Evolutionary conservation across 768 basidiomycete species (phyloP), one percentile per base, ranked within the genome.

Genomic region (Lactarius psammicola): DNA sequence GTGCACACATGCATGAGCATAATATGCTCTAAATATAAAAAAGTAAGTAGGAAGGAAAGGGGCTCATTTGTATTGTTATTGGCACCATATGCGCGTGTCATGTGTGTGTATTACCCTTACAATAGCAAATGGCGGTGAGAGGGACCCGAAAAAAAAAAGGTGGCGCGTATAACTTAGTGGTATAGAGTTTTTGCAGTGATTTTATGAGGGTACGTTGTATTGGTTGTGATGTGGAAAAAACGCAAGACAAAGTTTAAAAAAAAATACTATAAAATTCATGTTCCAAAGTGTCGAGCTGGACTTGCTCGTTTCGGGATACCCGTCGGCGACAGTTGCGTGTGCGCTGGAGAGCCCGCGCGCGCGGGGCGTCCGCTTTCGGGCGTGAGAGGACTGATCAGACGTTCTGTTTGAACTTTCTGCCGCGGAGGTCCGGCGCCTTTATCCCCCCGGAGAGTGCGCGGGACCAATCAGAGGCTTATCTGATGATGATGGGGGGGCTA

Each of bases 401-500:
- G 68, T 68, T 68, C 68, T 67, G 68, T 68, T 68, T 60, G 67
- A 62, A 13, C 62, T 62, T 67, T 67, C 66, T 63, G 62, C 66
- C 61, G 66, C 61, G 66, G 66, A 59, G 31, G 20, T 28, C 66
- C 66, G 66, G 66, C 66, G 61, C 66, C 62, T 67, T 11, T 67
- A 36, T 10, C 17, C 15, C 36, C 17, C 61, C 61, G 51, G 57
- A 67, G 59, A 59, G 49, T 67, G 62, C 53, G 61, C 61, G 61
- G 62, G 51, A 58, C 66, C 66, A 67, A 67, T 67, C 66, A 67
- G 40, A 68, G 51, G 40, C 67, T 65, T 68, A 67, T 67, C 63
- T 68, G 67, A 65, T 65, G 67, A 5, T 68, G 66, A 64, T 65
- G 66, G 54, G 49, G 42, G 4, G 36, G 34, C 36, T 51, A 26